Percentiles rank a stretch among this genome's conserved stretches.
phyloP scores from a whole-genome alignment of 2,329 filamentous ascomycete species.

The Colletotrichum kahawae region DNA sequence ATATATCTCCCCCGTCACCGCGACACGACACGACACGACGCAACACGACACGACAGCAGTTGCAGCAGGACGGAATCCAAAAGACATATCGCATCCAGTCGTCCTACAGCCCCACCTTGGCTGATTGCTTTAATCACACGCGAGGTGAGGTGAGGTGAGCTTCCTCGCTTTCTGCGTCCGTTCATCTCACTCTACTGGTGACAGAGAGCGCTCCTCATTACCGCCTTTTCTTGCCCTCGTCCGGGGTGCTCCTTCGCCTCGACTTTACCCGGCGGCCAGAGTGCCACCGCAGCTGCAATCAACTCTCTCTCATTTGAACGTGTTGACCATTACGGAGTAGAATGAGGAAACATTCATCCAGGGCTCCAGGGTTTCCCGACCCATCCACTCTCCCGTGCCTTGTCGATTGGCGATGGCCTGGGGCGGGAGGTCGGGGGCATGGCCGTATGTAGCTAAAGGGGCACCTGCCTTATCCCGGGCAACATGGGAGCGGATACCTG shows the following conservation, averaged over 20 bases:
- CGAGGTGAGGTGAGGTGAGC: not conserved
- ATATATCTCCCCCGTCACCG: not conserved
- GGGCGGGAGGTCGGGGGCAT: not conserved
- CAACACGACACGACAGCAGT: not conserved
- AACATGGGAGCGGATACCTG: not conserved
- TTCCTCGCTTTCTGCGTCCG: not conserved
- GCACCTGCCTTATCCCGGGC: not conserved
- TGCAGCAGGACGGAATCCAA: not conserved
- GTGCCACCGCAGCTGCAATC: not conserved
- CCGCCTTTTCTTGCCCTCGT: not conserved
- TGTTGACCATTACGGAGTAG: not conserved
- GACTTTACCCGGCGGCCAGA: not conserved
- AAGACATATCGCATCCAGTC: slow-evolving; percentile 4
- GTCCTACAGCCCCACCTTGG: slow-evolving; percentile 7
- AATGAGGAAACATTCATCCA: not conserved
- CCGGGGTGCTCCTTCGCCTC: not conserved
- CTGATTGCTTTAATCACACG: slow-evolving; percentile 18
- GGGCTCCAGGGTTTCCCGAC: not conserved
- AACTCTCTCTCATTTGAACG: not conserved
- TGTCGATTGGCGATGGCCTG: not conserved
- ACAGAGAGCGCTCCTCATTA: not conserved
- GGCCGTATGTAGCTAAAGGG: slow-evolving; percentile 11
- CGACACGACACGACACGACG: not conserved
- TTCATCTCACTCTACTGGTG: not conserved
- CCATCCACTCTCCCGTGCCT: not conserved